Evolutionary conservation across 2,329 filamentous ascomycete genomes (phyloP), one percentile per base, ranked within the genome.

Genomic region (Cladophialophora yegresii): DNA sequence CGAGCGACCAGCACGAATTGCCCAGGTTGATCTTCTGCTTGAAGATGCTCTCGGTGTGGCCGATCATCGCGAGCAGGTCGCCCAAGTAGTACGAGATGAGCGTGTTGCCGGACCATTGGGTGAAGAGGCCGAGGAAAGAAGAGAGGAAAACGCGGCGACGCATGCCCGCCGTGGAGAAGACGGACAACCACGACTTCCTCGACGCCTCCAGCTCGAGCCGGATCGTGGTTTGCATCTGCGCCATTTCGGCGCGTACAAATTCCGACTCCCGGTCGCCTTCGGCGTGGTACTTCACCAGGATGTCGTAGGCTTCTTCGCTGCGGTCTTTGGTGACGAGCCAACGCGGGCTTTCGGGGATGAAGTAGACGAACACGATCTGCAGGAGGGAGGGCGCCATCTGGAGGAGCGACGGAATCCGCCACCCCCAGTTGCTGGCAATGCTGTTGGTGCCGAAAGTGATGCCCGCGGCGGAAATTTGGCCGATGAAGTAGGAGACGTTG

Each of bases 401-500:
- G 0, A 84, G 71, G 2, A 75, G 71, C 7, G 78, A 77, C 0
- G 81, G 81, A 33, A 81, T 73, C 45, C 81, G 73, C 81, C 77
- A 79, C 3, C 75, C 74, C 81, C 80, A 83, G 66, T 76, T 73
- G 64, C 66, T 76, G 6, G 43, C 3, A 43, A 76, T 75, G 30
- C 73, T 72, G 58, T 74, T 72, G 0, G 78, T 80, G 28, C 78
- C 78, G 62, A 75, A 80, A 1, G 76, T 77, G 2, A 75, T 65
- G 74, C 78, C 79, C 4, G 77, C 77, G 3, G 77, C 77, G 40
- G 79, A 68, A 51, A 85, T 65, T 58, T 65, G 62, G 28, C 62
- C 83, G 63, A 85, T 75, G 65, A 84, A 86, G 72, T 84, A 85
- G 1, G 82, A 84, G 0, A 84, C 81, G 70, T 87, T 87, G 78